Percentiles rank a stretch among this genome's conserved stretches.
phyloP scores from a whole-genome alignment of 2,329 filamentous ascomycete species.

The Colletotrichum sp. region DNA sequence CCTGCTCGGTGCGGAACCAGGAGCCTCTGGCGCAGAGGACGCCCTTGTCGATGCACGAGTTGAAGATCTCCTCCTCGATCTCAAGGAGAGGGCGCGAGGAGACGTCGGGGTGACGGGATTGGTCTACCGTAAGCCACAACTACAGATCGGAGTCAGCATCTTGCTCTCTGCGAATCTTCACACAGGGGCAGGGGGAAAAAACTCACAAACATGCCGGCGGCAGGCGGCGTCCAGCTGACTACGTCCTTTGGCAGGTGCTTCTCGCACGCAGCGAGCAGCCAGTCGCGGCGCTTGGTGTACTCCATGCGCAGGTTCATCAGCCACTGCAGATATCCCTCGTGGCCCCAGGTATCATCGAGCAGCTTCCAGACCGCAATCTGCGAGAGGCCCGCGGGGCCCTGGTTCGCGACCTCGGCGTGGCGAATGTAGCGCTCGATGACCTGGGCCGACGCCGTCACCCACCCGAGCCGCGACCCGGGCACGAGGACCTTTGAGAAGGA shows the following conservation, averaged over 20 bases:
- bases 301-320: conserved; percentile 79
- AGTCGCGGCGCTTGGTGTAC: conserved; percentile 81
- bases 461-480: conserved; percentile 82
- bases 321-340: conserved; percentile 89
- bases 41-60: conserved; percentile 74
- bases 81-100: conserved; percentile 58
- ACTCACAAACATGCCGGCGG: conserved; percentile 92
- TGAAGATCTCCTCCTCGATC: conserved; percentile 88
- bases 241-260: conserved; percentile 75
- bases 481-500: conserved; percentile 93
- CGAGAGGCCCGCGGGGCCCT: conserved; percentile 84
- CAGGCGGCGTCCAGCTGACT: conserved; percentile 79
- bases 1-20: conserved; percentile 85
- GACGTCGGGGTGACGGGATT: conserved; percentile 67
- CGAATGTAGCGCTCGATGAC: conserved; percentile 82
- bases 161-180: background rate
- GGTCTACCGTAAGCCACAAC: conserved; percentile 77
- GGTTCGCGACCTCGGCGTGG: conserved; percentile 82
- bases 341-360: conserved; percentile 93
- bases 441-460: conserved; percentile 88
- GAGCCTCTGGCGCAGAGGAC: conserved; percentile 84
- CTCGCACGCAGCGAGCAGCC: conserved; percentile 81
- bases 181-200: conserved; percentile 27
- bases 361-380: conserved; percentile 88
- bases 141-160: conserved; percentile 28